Base-by-base conservation (phyloP, 495 filamentous ascomycete genomes). In the Pseudevernia furfuracea region DNA sequence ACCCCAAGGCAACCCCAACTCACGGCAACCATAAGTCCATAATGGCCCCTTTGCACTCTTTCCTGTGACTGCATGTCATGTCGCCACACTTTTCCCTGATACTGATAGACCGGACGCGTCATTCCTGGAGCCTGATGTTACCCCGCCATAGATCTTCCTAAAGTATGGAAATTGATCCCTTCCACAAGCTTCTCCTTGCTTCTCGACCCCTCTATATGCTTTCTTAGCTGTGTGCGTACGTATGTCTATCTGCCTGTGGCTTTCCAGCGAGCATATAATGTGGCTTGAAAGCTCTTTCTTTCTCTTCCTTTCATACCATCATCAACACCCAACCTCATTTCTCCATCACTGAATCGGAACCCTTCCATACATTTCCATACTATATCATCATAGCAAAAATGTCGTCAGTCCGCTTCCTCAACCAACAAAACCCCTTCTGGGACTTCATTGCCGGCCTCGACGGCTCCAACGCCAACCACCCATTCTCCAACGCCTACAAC, bases 401-500 rank as follows among this genome's bases (percentile, higher is more conserved):
- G 61, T 62, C 69, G 36, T 61, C 68, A 48, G 38, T 78, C 60
- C 73, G 76, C 58, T 66, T 73, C 62, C 67, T 75, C 66, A 79
- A 79, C 60, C 68, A 74, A 28, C 68, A 41, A 39, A 66, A 69
- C 11, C 70, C 74, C 7, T 72, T 78, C 59, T 77, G 75, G 75
- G 74, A 77, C 53, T 68, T 72, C 39, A 17, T 76, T 53, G 61
- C 68, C 55, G 66, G 66, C 44, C 68, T 79, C 10, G 73, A 79
- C 59, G 53, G 55, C 39, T 56, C 34, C 58, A 60, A 58, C 43
- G 59, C 58, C 60, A 65, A 76, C 36, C 75, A 77, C 66, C 74
- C 76, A 41, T 75, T 77, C 73, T 75, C 75, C 60, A 68, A 72
- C 37, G 71, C 71, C 67, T 71, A 68, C 59, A 68, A 68, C 53